Evolutionary conservation across 2,329 filamentous ascomycete genomes (phyloP).

Genomic region (Penicillium paneum): DNA sequence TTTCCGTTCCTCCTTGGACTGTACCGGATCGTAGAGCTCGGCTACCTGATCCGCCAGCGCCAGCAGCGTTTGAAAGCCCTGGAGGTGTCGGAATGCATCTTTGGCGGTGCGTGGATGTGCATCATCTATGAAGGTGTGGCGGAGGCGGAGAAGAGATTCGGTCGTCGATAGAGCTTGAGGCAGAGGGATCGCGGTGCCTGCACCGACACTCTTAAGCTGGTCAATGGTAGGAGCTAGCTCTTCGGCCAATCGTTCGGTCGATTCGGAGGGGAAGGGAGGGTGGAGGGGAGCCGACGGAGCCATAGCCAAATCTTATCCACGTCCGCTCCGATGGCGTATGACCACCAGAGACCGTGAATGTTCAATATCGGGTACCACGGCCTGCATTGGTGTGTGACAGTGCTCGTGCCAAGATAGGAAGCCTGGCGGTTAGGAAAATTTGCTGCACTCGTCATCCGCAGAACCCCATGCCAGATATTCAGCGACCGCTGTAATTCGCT

Average conservation of each 20-base stretch:
- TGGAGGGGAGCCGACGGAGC: constrained; percentile 26
- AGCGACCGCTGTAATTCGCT: constrained; percentile 9
- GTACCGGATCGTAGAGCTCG: constrained; percentile 67
- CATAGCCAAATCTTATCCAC: constrained; percentile 35
- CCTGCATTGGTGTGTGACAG: constrained; percentile 35
- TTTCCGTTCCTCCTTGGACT: constrained; percentile 61
- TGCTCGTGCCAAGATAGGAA: constrained; percentile 13
- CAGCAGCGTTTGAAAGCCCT: constrained; percentile 73
- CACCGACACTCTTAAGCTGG: constrained; percentile 35
- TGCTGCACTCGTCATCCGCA: constrained; percentile 3
- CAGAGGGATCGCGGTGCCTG: constrained; percentile 28
- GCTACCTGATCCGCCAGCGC: constrained; percentile 67
- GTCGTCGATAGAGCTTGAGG: constrained; percentile 45
- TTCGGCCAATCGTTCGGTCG: constrained; percentile 35
- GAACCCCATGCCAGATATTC: constrained; percentile 10
- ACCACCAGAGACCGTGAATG: constrained; percentile 37
- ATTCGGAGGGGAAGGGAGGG: constrained; percentile 30
- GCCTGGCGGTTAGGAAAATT: constrained; percentile 4
- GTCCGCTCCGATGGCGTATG: constrained; percentile 27
- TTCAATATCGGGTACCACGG: constrained; percentile 30
- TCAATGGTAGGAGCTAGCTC: constrained; percentile 40
- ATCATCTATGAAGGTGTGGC: constrained; percentile 60
- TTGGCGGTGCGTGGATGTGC: constrained; percentile 54
- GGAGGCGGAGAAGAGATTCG: constrained; percentile 61
- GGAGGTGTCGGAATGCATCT: constrained; percentile 77